A percentile compares a stretch with the other conserved stretches of the same genome.
phyloP scores from a whole-genome alignment of 495 filamentous ascomycete species.

The Hypoxylon fragiforme region DNA sequence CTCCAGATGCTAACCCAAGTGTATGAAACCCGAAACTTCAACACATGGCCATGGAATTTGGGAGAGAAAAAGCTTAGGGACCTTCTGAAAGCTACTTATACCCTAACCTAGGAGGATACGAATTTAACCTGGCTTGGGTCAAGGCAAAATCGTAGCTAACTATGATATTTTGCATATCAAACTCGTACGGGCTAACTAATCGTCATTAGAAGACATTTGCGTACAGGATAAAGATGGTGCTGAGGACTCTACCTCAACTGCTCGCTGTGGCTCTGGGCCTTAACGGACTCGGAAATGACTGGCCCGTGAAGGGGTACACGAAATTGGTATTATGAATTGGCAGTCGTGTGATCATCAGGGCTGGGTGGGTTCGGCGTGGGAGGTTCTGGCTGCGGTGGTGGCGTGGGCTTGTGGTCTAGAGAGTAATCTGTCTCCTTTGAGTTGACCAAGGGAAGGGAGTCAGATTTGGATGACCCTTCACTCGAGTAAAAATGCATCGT shows the following conservation, averaged over 20 bases:
- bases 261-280: not conserved
- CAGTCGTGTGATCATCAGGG: conserved; percentile 16
- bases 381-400: conserved; percentile 29
- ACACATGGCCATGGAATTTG: not conserved
- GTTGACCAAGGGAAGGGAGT: conserved; percentile 1
- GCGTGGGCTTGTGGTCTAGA: conserved; percentile 26
- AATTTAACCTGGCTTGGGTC: not conserved
- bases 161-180: conserved; percentile 2
- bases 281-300: conserved; percentile 3
- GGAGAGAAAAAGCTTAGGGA: not conserved
- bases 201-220: conserved; percentile 11
- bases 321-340: conserved; percentile 8
- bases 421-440: conserved; percentile 3
- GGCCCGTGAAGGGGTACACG: conserved; percentile 4
- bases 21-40: not conserved
- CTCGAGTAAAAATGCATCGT: conserved; percentile 15
- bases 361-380: conserved; percentile 29
- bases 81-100: not conserved
- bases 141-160: not conserved
- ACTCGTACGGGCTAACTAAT: conserved; percentile 1
- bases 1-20: not conserved
- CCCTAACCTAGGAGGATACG: not conserved
- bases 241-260: conserved; percentile 16
- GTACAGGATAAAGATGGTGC: not conserved
- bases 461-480: not conserved